phyloP scores from a whole-genome alignment of 768 basidiomycete species.

The Lactifluus rugatus region DNA sequence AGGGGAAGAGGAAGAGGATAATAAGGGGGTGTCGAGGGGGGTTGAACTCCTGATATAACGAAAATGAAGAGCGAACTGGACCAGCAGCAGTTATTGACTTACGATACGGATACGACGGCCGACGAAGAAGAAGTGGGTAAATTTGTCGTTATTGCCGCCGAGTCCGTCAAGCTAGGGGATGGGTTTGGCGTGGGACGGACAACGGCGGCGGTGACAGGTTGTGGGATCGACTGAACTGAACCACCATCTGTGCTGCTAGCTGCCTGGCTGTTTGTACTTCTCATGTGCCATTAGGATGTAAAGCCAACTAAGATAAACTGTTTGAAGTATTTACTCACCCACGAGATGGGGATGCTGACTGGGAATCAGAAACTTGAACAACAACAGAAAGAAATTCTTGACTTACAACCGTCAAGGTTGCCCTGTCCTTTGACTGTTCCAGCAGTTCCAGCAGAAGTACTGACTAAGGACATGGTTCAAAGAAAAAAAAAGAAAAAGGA shows the following conservation, averaged over 20 bases:
- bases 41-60: neutral
- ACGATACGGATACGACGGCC: neutral
- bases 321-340: neutral
- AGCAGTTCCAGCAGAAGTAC: neutral
- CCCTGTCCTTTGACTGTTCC: slow-evolving; percentile 24
- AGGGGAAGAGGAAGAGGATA: neutral
- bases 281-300: too few relatives aligned
- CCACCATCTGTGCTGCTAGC: neutral
- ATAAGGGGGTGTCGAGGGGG: neutral
- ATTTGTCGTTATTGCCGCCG: neutral
- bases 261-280: neutral
- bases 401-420: slow-evolving; percentile 25
- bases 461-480: slow-evolving; percentile 9
- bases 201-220: neutral
- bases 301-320: neutral
- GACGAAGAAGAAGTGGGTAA: neutral
- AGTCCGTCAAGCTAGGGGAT: neutral
- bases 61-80: neutral
- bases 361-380: neutral
- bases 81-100: neutral
- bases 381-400: neutral
- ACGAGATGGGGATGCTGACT: neutral
- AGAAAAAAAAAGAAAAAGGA: neutral
- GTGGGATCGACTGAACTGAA: neutral
- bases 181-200: neutral